phyloP scores from a whole-genome alignment of 2,329 filamentous ascomycete species.

The Aureobasidium mangrovei region DNA sequence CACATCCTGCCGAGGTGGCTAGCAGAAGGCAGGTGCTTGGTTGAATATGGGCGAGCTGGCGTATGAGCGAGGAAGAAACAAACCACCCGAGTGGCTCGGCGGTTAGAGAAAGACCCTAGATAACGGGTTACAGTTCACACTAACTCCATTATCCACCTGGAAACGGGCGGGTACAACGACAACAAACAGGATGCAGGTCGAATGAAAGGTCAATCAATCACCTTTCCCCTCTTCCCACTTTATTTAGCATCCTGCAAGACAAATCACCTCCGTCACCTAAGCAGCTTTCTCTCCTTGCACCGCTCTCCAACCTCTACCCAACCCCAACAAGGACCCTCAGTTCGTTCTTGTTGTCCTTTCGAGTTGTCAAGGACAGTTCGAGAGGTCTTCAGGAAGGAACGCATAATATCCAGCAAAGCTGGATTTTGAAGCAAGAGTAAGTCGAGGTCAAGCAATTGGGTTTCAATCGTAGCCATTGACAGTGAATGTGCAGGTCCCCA shows the following conservation, averaged over 20 bases:
- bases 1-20: conserved; percentile 2
- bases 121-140: conserved; percentile 1
- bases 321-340: conserved; percentile 14
- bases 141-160: conserved; percentile 10
- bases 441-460: background rate
- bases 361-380: conserved; percentile 20
- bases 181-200: conserved; percentile 13
- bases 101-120: background rate
- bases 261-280: conserved; percentile 9
- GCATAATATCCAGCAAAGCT: conserved; percentile 17
- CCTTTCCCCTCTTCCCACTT: background rate
- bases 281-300: conserved; percentile 6
- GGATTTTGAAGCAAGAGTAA: conserved; percentile 19
- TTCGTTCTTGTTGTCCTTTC: conserved; percentile 19
- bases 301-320: background rate
- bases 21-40: background rate
- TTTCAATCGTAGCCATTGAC: background rate
- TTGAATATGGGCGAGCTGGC: background rate
- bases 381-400: conserved; percentile 18
- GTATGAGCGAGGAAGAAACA: background rate
- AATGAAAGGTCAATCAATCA: conserved; percentile 12
- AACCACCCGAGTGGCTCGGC: conserved; percentile 12
- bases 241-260: conserved; percentile 8
- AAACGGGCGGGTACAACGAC: conserved; percentile 11
- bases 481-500: conserved; percentile 13